Conservation (phyloP, 352 stramenopile genomes). For the Globisporangium lucens region DNA sequence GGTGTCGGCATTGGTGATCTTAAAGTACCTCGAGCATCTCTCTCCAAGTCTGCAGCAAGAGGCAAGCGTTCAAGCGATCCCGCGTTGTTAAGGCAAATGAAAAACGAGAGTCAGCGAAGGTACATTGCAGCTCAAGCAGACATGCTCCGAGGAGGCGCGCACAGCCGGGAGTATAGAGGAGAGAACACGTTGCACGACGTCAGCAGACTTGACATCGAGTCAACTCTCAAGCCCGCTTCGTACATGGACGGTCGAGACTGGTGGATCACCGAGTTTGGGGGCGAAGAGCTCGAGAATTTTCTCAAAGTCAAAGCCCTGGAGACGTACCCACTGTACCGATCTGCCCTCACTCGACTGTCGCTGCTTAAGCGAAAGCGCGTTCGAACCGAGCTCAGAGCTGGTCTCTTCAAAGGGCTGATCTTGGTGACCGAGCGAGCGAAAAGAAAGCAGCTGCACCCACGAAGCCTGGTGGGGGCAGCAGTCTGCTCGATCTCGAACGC, state of each 20-base stretch:
- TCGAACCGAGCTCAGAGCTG: constrained; percentile 54
- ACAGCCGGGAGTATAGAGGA: not conserved
- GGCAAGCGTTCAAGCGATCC: constrained; percentile 31
- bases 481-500: constrained; percentile 40
- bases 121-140: constrained; percentile 48
- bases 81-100: constrained; percentile 43
- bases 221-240: constrained; percentile 20
- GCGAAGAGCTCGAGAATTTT: constrained; percentile 79
- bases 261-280: constrained; percentile 66
- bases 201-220: constrained; percentile 11
- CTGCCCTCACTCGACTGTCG: constrained; percentile 52
- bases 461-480: constrained; percentile 8
- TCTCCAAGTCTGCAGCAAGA: constrained; percentile 13
- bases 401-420: constrained; percentile 82
- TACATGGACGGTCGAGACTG: constrained; percentile 67
- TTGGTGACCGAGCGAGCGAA: constrained; percentile 37
- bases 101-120: constrained; percentile 44
- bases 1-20: constrained; percentile 64
- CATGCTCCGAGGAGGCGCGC: constrained; percentile 21
- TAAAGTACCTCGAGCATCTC: constrained; percentile 23
- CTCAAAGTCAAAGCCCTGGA: constrained; percentile 70
- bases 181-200: constrained; percentile 7
- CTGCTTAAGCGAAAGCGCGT: constrained; percentile 51
- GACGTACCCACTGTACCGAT: constrained; percentile 66
- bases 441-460: constrained; percentile 1